Conservation (phyloP, 352 stramenopile species). For the Pythium folliculosum region DNA sequence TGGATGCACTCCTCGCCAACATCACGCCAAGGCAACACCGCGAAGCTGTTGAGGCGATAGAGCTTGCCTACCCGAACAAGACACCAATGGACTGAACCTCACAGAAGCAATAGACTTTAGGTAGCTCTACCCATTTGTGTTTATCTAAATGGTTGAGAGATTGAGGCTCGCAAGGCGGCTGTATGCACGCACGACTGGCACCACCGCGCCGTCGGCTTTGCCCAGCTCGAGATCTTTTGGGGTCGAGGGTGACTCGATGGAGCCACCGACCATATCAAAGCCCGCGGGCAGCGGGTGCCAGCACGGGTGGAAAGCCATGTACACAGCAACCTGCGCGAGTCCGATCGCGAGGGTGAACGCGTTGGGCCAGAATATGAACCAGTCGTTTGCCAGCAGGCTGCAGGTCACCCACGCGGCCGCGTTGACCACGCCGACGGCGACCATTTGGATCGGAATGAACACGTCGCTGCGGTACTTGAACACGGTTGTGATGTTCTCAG, state of each 20-base stretch:
- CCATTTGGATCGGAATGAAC: slow-evolving; percentile 57
- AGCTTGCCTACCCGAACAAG: not conserved
- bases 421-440: slow-evolving; percentile 44
- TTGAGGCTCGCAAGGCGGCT: not conserved
- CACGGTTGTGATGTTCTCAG: slow-evolving; percentile 50
- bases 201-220: not conserved
- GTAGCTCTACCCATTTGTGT: not conserved
- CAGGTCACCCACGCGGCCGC: slow-evolving; percentile 45
- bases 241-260: not conserved
- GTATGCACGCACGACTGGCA: not conserved
- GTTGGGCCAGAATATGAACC: slow-evolving; percentile 55
- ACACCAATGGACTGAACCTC: not conserved
- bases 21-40: no score
- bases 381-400: not conserved
- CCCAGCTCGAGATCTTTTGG: not conserved
- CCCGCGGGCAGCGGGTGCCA: slow-evolving; percentile 22
- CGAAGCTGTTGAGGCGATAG: no score
- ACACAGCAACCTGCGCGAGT: slow-evolving; percentile 37
- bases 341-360: slow-evolving; percentile 33
- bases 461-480: slow-evolving; percentile 43
- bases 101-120: not conserved
- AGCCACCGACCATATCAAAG: not conserved
- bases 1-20: no score
- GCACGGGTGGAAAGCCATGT: slow-evolving; percentile 44
- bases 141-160: not conserved